phyloP scores from a whole-genome alignment of 805 yeast genomes.

The Suhomyces kilbournensis region DNA sequence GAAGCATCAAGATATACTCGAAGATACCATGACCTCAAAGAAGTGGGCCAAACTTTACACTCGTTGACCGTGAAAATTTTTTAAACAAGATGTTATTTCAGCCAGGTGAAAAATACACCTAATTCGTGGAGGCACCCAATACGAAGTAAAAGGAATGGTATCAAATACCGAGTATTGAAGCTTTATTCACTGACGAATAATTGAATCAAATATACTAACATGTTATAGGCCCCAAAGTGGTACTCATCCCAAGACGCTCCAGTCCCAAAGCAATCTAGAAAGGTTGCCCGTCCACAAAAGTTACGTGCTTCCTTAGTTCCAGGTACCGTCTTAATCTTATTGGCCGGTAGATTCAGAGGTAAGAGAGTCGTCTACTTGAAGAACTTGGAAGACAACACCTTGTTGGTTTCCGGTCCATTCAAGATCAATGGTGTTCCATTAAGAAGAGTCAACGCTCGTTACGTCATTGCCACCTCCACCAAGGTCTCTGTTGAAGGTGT shows the following conservation, averaged over 20 bases:
- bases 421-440: conserved; percentile 99
- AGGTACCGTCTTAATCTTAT: conserved; percentile 94
- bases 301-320: conserved; percentile 95
- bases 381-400: conserved; percentile 95
- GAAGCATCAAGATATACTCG: background rate
- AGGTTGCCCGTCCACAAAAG: conserved; percentile 88
- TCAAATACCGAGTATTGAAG: background rate
- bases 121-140: background rate
- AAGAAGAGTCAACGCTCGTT: conserved; percentile 98
- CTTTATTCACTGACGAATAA: background rate
- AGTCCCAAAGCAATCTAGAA: conserved; percentile 85
- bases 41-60: background rate
- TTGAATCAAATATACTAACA: background rate
- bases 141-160: background rate
- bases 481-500: conserved; percentile 74
- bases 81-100: background rate
- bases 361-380: conserved; percentile 98
- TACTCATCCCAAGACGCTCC: conserved; percentile 90
- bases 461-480: conserved; percentile 98
- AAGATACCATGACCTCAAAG: background rate
- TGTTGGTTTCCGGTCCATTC: conserved; percentile 98
- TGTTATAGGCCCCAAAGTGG: conserved; percentile 60
- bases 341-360: conserved; percentile 99
- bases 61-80: background rate
- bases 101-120: background rate